Conservation (phyloP, 78 protist genomes). For the Speleostelium caveatum region DNA sequence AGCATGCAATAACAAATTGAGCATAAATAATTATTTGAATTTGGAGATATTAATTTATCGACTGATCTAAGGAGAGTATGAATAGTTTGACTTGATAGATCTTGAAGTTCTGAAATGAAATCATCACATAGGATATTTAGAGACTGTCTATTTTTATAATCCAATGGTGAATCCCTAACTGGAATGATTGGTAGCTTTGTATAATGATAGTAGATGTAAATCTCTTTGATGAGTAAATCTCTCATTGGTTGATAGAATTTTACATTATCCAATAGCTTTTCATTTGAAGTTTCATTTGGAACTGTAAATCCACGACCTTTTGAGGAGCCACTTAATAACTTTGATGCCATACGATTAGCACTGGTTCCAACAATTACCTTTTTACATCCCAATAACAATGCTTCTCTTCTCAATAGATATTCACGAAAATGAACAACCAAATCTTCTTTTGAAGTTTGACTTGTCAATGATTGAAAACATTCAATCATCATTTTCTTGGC, state of each 20-base stretch:
- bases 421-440: conserved; percentile 17
- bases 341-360: conserved; percentile 31
- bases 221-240: conserved; percentile 52
- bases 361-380: conserved; percentile 24
- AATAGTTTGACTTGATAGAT: conserved; percentile 65
- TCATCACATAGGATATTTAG: conserved; percentile 71
- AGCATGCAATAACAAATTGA: conserved; percentile 46
- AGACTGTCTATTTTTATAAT: conserved; percentile 16
- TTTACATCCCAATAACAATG: background rate
- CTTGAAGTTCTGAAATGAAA: conserved; percentile 48
- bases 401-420: conserved; percentile 21
- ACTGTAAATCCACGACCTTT: conserved; percentile 66
- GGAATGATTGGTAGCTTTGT: background rate
- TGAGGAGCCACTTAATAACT: conserved; percentile 28
- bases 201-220: conserved; percentile 38
- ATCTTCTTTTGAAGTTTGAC: conserved; percentile 52
- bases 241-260: conserved; percentile 61
- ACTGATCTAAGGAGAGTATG: conserved; percentile 70
- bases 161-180: background rate
- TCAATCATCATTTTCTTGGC: background rate
- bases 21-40: conserved; percentile 13
- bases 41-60: conserved; percentile 55
- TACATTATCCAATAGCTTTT: background rate
- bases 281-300: conserved; percentile 55
- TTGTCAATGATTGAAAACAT: background rate